phyloP scores from a whole-genome alignment of 2,329 filamentous ascomycete species.

The Coniochaeta sp. region DNA sequence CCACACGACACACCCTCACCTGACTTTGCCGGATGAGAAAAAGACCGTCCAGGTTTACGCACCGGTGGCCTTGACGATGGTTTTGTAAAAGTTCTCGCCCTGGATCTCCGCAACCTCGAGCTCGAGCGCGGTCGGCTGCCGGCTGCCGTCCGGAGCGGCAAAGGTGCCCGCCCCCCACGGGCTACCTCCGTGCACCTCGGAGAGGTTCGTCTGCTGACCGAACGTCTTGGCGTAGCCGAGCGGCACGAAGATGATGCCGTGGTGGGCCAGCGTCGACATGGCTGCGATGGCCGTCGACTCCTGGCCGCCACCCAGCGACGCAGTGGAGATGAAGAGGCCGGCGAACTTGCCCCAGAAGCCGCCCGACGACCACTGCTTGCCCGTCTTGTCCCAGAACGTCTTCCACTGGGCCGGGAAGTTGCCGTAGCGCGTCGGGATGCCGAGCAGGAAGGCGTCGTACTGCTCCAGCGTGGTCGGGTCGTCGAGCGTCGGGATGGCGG shows the following conservation, averaged over 20 bases:
- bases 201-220: constrained; percentile 57
- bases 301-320: constrained; percentile 78
- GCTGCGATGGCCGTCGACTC: constrained; percentile 75
- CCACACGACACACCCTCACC: not conserved
- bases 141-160: constrained; percentile 68
- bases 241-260: constrained; percentile 95
- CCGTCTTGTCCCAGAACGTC: constrained; percentile 84
- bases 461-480: constrained; percentile 52
- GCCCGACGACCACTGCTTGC: constrained; percentile 73
- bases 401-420: constrained; percentile 98
- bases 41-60: constrained; percentile 41
- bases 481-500: constrained; percentile 55
- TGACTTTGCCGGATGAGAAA: not conserved
- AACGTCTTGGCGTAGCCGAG: constrained; percentile 85
- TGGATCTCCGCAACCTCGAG: constrained; percentile 73
- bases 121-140: constrained; percentile 71
- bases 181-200: constrained; percentile 76
- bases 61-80: constrained; percentile 60
- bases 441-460: constrained; percentile 88
- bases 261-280: constrained; percentile 83
- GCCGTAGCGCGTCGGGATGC: constrained; percentile 92
- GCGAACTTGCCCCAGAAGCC: constrained; percentile 81
- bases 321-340: constrained; percentile 87
- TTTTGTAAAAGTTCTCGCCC: constrained; percentile 77
- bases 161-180: constrained; percentile 96